Evolutionary conservation across 2,329 filamentous ascomycete genomes (phyloP), one percentile per base, ranked within the genome.

Genomic region (Cladosporium halotolerans): DNA sequence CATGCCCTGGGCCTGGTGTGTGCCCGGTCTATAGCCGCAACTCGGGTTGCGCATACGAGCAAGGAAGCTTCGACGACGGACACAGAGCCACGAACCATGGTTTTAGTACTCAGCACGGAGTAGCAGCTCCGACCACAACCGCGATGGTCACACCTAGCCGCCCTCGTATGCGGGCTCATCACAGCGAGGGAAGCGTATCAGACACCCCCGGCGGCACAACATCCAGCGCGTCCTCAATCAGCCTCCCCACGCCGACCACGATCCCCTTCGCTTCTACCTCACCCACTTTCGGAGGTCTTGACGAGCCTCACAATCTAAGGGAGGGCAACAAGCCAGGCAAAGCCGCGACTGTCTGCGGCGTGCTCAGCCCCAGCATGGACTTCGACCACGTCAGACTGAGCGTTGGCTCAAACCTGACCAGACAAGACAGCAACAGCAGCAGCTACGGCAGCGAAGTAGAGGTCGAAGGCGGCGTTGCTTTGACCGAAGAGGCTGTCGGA

Each of bases 401-500:
- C 13, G 45, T 53, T 6, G 28, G 47, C 32, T 39, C 45, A 2
- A 28, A 41, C 19, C 19, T 55, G 47, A 52, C 36, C 16, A 38
- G 53, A 34, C 48, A 28, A 47, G 34, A 42, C 14, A 64, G 62
- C 52, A 57, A 49, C 42, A 56, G 54, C 55, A 62, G 61, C 46
- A 62, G 61, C 46, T 41, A 63, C 2, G 60, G 58, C 4, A 62
- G 70, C 34, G 70, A 73, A 39, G 63, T 80, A 2, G 72, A 76
- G 31, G 75, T 81, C 1, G 69, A 72, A 3, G 72, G 75, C 13
- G 80, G 80, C 2, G 70, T 83, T 4, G 79, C 79, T 1, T 63
- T 84, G 23, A 76, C 76, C 3, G 80, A 84, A 61, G 80, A 82
- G 62, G 77, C 75, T 41, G 73, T 80, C 13, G 74, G 75, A 56